Conservation (phyloP, 768 basidiomycete genomes). For the Mycena epipterygia region DNA sequence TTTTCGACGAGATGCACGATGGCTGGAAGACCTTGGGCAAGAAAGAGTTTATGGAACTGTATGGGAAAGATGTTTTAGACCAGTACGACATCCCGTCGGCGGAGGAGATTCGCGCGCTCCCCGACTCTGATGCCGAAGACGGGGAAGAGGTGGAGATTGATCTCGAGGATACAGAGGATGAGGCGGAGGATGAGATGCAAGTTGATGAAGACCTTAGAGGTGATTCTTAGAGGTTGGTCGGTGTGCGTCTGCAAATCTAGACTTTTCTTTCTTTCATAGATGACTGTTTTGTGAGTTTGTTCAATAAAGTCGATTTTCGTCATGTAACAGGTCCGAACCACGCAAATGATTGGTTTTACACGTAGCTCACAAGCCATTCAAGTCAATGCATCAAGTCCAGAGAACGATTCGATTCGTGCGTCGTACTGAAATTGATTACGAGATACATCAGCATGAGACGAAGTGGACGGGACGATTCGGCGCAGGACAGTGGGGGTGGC, state of each 20-base stretch:
- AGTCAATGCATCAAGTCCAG: too few relatives aligned
- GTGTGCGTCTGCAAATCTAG: not conserved
- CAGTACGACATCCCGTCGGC: conserved; percentile 13
- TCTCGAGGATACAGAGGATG: conserved; percentile 17
- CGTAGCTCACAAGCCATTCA: too few relatives aligned
- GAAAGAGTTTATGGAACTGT: conserved; percentile 12
- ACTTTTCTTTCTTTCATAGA: not conserved
- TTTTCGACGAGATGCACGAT: not conserved
- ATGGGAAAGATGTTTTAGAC: conserved; percentile 18
- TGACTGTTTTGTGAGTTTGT: not conserved
- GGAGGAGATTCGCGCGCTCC: conserved; percentile 4
- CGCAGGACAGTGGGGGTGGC: too few relatives aligned
- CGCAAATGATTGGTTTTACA: too few relatives aligned
- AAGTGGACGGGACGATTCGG: too few relatives aligned
- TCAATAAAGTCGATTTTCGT: too few relatives aligned
- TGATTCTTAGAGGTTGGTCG: not conserved
- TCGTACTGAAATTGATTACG: too few relatives aligned
- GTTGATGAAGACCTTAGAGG: not conserved
- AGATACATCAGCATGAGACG: too few relatives aligned
- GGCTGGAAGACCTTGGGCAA: conserved; percentile 25
- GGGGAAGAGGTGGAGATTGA: conserved; percentile 19
- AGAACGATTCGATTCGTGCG: too few relatives aligned
- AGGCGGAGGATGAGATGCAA: conserved; percentile 11
- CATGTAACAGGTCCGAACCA: too few relatives aligned
- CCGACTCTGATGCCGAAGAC: conserved; percentile 13